These are phyloP conservation scores for Suillus lakei DNA, from an alignment of 768 basidiomycete species.

Conservation along the genomic window DNA sequence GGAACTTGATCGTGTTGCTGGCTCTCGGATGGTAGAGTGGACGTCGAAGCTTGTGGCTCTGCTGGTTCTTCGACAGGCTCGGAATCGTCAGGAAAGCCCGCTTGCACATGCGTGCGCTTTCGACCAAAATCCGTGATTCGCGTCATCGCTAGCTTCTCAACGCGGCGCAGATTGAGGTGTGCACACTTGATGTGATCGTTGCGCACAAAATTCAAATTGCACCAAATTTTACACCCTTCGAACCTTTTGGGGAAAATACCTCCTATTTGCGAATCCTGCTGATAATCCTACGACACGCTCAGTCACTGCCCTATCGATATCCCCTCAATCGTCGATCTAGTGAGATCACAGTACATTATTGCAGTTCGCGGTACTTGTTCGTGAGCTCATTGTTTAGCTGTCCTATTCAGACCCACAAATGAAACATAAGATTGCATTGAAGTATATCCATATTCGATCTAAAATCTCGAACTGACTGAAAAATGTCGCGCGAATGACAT, in stretches of 20 bases:
- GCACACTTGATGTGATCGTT: not conserved
- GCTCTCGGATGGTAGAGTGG: conserved; percentile 5
- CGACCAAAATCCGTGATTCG: conserved; percentile 75
- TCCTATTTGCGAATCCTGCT: not conserved
- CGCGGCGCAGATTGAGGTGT: not conserved
- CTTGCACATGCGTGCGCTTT: conserved; percentile 73
- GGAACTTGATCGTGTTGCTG: conserved; percentile 25
- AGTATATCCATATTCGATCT: not conserved
- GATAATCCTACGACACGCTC: too few relatives aligned
- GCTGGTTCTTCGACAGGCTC: conserved; percentile 9
- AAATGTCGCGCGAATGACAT: not conserved
- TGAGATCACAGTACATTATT: too few relatives aligned
- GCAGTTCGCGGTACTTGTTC: not conserved
- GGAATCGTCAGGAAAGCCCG: conserved; percentile 47
- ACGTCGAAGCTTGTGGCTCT: conserved; percentile 4
- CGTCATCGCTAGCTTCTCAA: conserved; percentile 53
- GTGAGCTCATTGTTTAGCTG: not conserved
- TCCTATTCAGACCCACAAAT: not conserved
- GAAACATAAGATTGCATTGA: conserved; percentile 1
- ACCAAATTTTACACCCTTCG: not conserved
- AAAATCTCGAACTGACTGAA: not conserved
- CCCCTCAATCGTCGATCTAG: too few relatives aligned
- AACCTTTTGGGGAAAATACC: not conserved
- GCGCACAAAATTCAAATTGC: not conserved
- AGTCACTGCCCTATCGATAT: too few relatives aligned